These are phyloP conservation scores for Sporothrix pallida DNA, from an alignment of 2,329 filamentous ascomycete species.

Conservation along the genomic window DNA sequence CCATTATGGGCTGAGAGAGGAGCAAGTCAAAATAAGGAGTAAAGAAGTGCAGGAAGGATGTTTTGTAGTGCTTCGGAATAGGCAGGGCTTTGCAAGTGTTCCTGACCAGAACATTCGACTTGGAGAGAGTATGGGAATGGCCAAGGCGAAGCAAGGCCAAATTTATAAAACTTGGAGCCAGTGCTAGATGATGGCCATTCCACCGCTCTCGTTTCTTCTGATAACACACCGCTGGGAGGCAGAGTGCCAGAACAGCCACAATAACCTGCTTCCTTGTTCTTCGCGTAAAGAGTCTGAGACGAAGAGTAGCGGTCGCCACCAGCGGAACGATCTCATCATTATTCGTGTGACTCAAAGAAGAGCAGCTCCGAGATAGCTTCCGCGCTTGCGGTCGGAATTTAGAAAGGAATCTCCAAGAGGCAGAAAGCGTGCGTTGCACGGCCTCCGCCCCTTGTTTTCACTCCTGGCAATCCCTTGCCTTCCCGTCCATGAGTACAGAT, in stretches of 20 bases:
- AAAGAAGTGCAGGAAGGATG: too few relatives aligned
- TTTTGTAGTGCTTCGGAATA: neutral
- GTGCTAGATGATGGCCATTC: neutral
- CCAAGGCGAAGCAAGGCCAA: neutral
- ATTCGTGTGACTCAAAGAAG: conserved; percentile 13
- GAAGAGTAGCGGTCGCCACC: conserved; percentile 16
- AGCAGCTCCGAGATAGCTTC: neutral
- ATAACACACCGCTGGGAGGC: neutral
- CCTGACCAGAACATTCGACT: neutral
- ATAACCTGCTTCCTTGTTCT: neutral
- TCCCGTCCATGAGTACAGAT: neutral
- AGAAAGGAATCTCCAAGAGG: neutral
- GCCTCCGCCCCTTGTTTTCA: neutral
- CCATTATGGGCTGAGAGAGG: conserved; percentile 30
- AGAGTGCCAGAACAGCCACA: neutral
- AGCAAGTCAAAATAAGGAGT: neutral
- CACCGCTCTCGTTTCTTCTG: neutral
- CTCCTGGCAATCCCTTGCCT: neutral
- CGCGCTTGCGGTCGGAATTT: conserved; percentile 15
- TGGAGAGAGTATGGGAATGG: neutral
- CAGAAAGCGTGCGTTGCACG: neutral
- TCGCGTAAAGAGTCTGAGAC: neutral
- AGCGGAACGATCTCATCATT: conserved; percentile 8
- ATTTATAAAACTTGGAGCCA: neutral
- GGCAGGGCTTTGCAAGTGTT: neutral